Base-by-base conservation (phyloP, 1,284 basidiomycete genomes). In the Chondrostereum purpureum region DNA sequence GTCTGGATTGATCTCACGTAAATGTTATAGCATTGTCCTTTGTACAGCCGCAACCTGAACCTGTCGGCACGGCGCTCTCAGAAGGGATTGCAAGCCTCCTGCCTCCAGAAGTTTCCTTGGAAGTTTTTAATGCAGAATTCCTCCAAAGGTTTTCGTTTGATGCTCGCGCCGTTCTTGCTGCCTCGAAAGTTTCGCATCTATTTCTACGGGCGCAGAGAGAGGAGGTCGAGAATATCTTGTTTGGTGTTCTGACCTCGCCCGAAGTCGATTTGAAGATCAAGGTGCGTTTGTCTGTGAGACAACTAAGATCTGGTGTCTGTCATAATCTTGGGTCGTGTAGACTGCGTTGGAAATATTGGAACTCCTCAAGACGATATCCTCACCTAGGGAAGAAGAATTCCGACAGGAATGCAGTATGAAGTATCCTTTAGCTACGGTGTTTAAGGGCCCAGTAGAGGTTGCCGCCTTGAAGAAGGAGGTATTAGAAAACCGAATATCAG, bases 121-220 rank as follows among this genome's bases (percentile, higher is more conserved):
- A 85, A 34, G 74, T 71, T 0, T 84, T 77, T 64, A 92, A 88
- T 56, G 77, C 83, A 6, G 79, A 86, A 50, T 90, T 83, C 53
- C 69, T 89, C 11, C 88, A 92, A 61, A 69, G 60, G 17, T 71
- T 82, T 46, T 67, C 78, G 0, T 56, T 63, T 1, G 72, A 72
- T 20, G 68, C 77, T 0, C 53, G 56, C 2, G 78, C 78, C 1
- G 66, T 86, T 33, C 64, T 93, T 12, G 80, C 77, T 1, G 70
- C 71, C 31, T 86, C 87, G 2, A 70, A 73, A 57, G 81, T 69
- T 2, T 64, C 72, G 24, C 62, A 59, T 2, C 53, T 61, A 5
- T 13, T 42, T 17, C 60, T 88, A 21, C 68, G 69, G 2, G 65
- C 72, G 0, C 68, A 78, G 3, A 52, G 60, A 24, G 71, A 73